Evolutionary conservation across 2,329 filamentous ascomycete species (phyloP), one percentile per base, ranked within the genome.

Genomic region (Xylaria sp.): DNA sequence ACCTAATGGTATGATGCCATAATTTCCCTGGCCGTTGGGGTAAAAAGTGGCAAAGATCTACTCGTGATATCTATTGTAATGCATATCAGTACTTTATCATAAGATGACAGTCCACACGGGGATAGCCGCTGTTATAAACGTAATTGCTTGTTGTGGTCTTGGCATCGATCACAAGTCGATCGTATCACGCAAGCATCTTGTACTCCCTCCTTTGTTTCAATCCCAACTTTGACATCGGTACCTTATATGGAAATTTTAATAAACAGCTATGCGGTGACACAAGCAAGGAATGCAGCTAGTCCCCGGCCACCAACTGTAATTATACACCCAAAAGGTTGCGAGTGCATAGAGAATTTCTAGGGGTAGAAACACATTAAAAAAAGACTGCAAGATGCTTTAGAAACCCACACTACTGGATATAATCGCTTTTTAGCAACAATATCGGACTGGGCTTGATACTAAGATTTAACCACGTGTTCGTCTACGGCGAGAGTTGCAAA

Each of bases 41-140:
- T 49, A 42, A 23, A 33, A 46, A 46, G 31, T n/a, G 59, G 65
- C 31, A 59, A 59, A 38, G 59, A 58, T 59, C 46, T 54, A 28
- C 60, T 23, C 48, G 15, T 31, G 49, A 56, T 49, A 31, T 51
- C 51, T 40, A 38, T 64, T 26, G 20, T 23, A 53, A 44, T 46
- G 26, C n/a, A 20, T 36, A 26, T 42, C 31, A 11, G 23, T 20
- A 51, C 17, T 15, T 13, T 23, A 38, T 38, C 31, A 58, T 44
- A 58, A n/a, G 28, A 59, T 38, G 42, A 53, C 33, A 44, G 15
- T 31, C 17, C 9, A 33, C 40, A 33, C 58, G 13, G 26, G 28
- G 13, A 59, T 11, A 31, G 46, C 20, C 56, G 36, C 33, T 38
- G 59, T 26, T 26, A n/a, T 13, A 28, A 51, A 38, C 42, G 20